phyloP scores from a whole-genome alignment of 306 rosid species.

The Rubus parviflorus region DNA sequence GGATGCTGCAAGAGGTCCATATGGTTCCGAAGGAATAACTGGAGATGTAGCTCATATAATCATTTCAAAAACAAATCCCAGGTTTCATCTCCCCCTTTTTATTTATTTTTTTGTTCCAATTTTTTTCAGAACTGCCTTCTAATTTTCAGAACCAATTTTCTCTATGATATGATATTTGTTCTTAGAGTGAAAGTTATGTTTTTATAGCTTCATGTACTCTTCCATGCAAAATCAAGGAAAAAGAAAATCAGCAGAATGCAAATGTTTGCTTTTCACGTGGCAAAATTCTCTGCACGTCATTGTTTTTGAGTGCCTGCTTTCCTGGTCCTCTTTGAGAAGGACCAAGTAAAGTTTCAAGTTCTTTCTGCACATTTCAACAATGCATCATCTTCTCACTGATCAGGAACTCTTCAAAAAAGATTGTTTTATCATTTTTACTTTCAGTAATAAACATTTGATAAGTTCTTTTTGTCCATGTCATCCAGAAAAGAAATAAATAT shows the following conservation, averaged over 20 bases:
- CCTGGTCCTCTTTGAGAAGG: not conserved
- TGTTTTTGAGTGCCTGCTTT: constrained; percentile 1
- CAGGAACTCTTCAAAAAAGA: not conserved
- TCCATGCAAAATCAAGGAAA: not conserved
- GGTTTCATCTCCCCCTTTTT: constrained; percentile 31
- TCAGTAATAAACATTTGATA: not conserved
- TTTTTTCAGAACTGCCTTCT: not conserved
- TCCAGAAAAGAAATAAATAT: not conserved
- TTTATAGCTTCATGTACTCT: not conserved
- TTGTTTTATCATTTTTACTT: not conserved
- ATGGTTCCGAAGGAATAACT: constrained; percentile 27
- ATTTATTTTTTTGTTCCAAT: not conserved
- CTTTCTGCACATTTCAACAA: not conserved
- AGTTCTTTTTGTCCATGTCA: not conserved
- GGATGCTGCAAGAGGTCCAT: constrained; percentile 27
- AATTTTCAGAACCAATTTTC: not conserved
- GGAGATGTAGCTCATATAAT: constrained; percentile 29
- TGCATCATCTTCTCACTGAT: not conserved
- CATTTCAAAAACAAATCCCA: constrained; percentile 31
- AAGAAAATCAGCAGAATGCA: not conserved
- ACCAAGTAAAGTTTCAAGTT: not conserved
- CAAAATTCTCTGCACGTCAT: not conserved
- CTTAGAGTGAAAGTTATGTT: not conserved
- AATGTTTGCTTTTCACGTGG: not conserved
- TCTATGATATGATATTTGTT: not conserved